A percentile compares a stretch with the other conserved stretches of the same genome.
These are phyloP conservation scores for Rubia tinctorum DNA, from an alignment of 305 asterid genomes.

Conservation along the genomic window DNA sequence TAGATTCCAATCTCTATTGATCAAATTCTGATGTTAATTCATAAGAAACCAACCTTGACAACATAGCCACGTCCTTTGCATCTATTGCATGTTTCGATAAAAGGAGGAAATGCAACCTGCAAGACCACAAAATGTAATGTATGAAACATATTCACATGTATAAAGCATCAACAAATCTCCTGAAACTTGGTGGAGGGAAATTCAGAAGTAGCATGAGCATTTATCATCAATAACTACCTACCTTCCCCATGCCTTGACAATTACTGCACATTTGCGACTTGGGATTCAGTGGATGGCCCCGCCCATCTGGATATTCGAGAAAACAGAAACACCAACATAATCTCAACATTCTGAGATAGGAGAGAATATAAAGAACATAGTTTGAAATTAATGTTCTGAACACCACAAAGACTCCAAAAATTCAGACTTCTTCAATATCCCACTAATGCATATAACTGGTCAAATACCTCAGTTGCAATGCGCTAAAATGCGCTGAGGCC, in stretches of 20 bases:
- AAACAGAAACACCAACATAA: constrained; percentile 20
- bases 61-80: constrained; percentile 78
- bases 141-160: neutral
- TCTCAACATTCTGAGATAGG: constrained; percentile 8
- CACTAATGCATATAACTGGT: neutral
- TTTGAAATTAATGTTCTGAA: neutral
- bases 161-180: neutral
- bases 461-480: too few relatives aligned
- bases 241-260: constrained; percentile 78
- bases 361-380: neutral
- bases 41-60: constrained; percentile 54
- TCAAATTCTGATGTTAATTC: constrained; percentile 14
- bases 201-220: neutral
- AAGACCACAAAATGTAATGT: neutral
- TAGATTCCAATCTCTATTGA: constrained; percentile 12
- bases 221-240: constrained; percentile 31
- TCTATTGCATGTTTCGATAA: constrained; percentile 61
- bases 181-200: neutral
- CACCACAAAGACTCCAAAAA: constrained; percentile 3
- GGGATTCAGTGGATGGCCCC: constrained; percentile 71
- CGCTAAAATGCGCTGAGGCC: too few relatives aligned
- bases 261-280: constrained; percentile 56
- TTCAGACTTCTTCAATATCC: neutral
- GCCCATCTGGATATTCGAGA: constrained; percentile 58
- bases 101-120: constrained; percentile 82